Conservation (phyloP, 768 basidiomycete genomes). For the Panaeolus cyanescens region DNA sequence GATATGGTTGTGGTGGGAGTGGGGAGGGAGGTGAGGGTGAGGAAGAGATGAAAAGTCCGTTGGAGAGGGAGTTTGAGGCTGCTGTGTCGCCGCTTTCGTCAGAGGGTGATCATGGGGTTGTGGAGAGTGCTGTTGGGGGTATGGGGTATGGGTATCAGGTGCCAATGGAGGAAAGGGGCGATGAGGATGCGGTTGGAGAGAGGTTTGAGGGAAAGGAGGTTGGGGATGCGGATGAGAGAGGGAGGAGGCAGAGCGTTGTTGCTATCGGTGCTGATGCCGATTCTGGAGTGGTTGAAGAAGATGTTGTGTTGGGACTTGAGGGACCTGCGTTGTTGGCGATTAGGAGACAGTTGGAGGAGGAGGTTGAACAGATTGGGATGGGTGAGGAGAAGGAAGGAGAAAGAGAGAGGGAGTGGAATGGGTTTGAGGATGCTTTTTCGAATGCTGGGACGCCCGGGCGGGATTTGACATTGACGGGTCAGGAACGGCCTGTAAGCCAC, state of each 20-base stretch:
- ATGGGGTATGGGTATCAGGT: neutral
- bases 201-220: neutral
- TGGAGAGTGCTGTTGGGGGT: neutral
- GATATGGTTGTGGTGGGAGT: constrained; percentile 9
- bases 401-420: neutral
- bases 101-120: neutral
- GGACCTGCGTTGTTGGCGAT: neutral
- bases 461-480: too few species aligned
- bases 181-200: neutral
- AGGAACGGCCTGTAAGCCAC: too few species aligned
- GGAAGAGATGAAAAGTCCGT: neutral
- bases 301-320: neutral
- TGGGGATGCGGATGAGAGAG: neutral
- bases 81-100: neutral
- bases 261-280: neutral
- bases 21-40: constrained; percentile 8
- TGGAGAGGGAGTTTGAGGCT: neutral
- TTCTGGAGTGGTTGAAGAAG: neutral
- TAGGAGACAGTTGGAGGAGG: neutral
- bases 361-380: neutral
- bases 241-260: neutral
- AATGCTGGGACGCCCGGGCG: too few species aligned
- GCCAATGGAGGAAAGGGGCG: neutral
- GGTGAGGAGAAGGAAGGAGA: neutral
- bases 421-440: neutral